Evolutionary conservation across 2,329 filamentous ascomycete species (phyloP).

Genomic region (Teratosphaeriaceae sp.): DNA sequence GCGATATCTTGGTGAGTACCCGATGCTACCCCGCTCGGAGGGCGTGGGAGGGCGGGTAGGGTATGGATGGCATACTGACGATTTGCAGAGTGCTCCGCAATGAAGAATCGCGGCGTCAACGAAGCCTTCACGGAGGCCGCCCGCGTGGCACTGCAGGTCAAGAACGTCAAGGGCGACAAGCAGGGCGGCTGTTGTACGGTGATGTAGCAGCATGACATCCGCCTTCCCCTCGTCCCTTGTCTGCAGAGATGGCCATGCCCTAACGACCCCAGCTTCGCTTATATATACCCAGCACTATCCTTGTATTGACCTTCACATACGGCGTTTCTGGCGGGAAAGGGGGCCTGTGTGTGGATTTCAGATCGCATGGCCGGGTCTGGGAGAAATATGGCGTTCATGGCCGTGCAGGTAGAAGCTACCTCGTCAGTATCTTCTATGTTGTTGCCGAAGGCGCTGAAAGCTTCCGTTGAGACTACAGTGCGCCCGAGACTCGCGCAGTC

Average conservation of each 20-base stretch:
- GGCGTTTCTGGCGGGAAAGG: too few relatives aligned
- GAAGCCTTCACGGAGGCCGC: slow-evolving; percentile 98
- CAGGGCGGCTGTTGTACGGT: slow-evolving; percentile 38
- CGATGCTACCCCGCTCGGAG: slow-evolving; percentile 3
- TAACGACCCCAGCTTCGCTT: neutral
- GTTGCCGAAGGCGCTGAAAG: too few relatives aligned
- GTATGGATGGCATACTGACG: too few relatives aligned
- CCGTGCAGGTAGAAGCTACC: too few relatives aligned
- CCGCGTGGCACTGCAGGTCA: slow-evolving; percentile 69
- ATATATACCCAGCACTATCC: neutral
- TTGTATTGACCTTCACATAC: too few relatives aligned
- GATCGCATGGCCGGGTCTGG: too few relatives aligned
- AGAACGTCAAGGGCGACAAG: slow-evolving; percentile 44
- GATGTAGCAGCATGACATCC: slow-evolving; percentile 28
- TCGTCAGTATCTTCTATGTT: too few relatives aligned
- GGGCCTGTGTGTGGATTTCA: too few relatives aligned
- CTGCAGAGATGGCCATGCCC: neutral
- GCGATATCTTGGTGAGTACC: slow-evolving; percentile 74
- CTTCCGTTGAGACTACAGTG: too few relatives aligned
- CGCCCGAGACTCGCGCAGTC: too few relatives aligned
- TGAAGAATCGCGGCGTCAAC: slow-evolving; percentile 96
- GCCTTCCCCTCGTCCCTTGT: neutral
- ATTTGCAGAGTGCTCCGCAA: slow-evolving; percentile 83
- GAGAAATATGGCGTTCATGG: too few relatives aligned
- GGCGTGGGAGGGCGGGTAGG: neutral